Percentiles rank a stretch among this genome's conserved stretches.
Evolutionary conservation across 2,329 filamentous ascomycete species (phyloP).

Genomic region (Alternaria dauci): DNA sequence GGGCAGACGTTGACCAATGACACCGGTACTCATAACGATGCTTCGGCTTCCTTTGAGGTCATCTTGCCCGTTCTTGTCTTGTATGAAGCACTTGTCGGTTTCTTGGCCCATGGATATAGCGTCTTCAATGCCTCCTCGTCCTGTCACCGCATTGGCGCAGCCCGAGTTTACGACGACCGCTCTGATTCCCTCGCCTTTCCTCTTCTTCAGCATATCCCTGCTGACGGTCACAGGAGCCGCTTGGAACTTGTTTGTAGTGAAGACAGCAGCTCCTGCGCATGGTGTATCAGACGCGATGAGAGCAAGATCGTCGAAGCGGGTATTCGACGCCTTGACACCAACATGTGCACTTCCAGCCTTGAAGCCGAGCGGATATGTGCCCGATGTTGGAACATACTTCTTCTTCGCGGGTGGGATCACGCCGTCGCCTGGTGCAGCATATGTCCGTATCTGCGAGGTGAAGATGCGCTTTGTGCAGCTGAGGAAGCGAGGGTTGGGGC

Average conservation of each 20-base stretch:
- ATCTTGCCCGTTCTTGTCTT: constrained; percentile 44
- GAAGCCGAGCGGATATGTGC: constrained; percentile 92
- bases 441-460: constrained; percentile 58
- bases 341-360: constrained; percentile 85
- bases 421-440: constrained; percentile 67
- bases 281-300: constrained; percentile 86
- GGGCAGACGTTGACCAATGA: constrained; percentile 93
- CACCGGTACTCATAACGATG: constrained; percentile 98
- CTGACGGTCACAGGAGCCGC: constrained; percentile 93
- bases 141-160: constrained; percentile 96
- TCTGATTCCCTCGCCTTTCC: constrained; percentile 73
- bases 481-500: constrained; percentile 39
- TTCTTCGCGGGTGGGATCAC: constrained; percentile 79
- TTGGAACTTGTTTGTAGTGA: constrained; percentile 98
- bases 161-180: constrained; percentile 93
- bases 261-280: constrained; percentile 88
- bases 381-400: constrained; percentile 86
- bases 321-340: constrained; percentile 93
- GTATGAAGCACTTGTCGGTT: constrained; percentile 71
- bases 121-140: constrained; percentile 87
- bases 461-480: constrained; percentile 36
- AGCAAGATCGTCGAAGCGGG: constrained; percentile 87
- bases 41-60: constrained; percentile 66
- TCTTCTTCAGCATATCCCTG: constrained; percentile 72
- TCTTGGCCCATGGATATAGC: constrained; percentile 81